Percentiles rank a stretch among this genome's conserved stretches.
These are phyloP conservation scores for Brassica napus DNA, from an alignment of 345 rosid genomes.

Conservation along the genomic window Da-Ae NC_063442.1:44251501-44252000, in stretches of 20 bases:
- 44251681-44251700: constrained; percentile 49
- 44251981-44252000: constrained; percentile 23
- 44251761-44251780: constrained; percentile 47
- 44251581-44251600: constrained; percentile 48
- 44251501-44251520: constrained; percentile 52
- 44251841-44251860: constrained; percentile 83
- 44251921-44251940: constrained; percentile 29
- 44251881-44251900: constrained; percentile 61
- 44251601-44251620: constrained; percentile 78
- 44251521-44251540: constrained; percentile 46
- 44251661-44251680: constrained; percentile 44
- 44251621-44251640: constrained; percentile 41
- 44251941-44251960: constrained; percentile 40
- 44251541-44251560: constrained; percentile 46
- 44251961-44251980: constrained; percentile 21
- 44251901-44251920: constrained; percentile 56
- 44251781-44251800: constrained; percentile 94
- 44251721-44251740: constrained; percentile 46
- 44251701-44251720: constrained; percentile 46
- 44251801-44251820: constrained; percentile 59
- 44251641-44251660: constrained; percentile 28
- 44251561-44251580: constrained; percentile 27
- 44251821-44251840: constrained; percentile 55
- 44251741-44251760: constrained; percentile 34
- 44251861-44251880: constrained; percentile 86